Base-by-base conservation (phyloP, 768 basidiomycete genomes). In the Bullera alba region DNA sequence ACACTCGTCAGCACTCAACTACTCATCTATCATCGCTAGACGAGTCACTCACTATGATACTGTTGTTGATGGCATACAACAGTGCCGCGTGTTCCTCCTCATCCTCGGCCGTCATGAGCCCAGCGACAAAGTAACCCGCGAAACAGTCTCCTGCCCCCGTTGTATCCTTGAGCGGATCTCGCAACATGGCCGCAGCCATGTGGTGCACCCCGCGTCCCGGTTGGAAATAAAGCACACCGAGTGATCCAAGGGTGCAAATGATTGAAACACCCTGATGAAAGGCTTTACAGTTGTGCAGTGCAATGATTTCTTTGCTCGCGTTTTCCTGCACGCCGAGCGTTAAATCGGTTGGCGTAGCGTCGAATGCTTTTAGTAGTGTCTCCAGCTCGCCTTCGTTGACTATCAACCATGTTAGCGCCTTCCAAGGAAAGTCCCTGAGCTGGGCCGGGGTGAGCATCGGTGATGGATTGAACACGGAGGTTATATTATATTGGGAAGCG, bases 381-480 rank as follows among this genome's bases (percentile, higher is more conserved):
- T 47, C 51, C 12, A 70, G 53, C 43, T 77, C 76, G 0, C 73
- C 75, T 41, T 75, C 70, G 44, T 77, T 77, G 15, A 77, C 68
- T 14, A 76, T 56, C 14, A 77, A 48, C 75, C 74, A 75, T 2
- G 64, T 57, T 0, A 77, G 48, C 7, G 43, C 6, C 0, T 49
- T 26, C 75, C 75, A 75, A 2, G 67, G 67, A 53, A 76, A 73
- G 1, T 49, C 34, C 1, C 53, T 46, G n/a, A 75, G 63, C 34
- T 73, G 54, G 4, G 41, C 48, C 0, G 44, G 25, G 1, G 67
- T 46, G 1, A 69, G 68, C 73, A 77, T 75, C n/a, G 76, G 76
- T 1, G 67, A 70, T 0, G 76, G 76, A 53, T 77, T 77, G 59
- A 73, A 73, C 21, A 76, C 50, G n/a, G 72, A 70, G 6, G 47